Base-by-base conservation (phyloP, 2,329 filamentous ascomycete genomes). In the Aspergillus tanneri region DNA sequence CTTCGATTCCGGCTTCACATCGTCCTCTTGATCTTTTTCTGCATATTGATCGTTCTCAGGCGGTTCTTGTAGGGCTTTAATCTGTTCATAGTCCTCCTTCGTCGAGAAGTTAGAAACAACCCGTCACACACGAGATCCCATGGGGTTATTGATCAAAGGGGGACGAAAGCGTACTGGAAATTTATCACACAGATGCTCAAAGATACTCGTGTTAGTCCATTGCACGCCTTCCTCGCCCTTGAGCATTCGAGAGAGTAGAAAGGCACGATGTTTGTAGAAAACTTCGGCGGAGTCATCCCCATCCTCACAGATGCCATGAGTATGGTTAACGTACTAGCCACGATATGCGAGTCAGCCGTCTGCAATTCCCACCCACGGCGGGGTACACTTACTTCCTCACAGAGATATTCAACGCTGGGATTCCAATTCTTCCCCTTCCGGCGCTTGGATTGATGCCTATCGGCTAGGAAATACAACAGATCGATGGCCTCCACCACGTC, bases 401-500 rank as follows among this genome's bases (percentile, higher is more conserved):
- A 70, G 42, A 73, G 57, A 45, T 65, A 64, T 34, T 70, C 67
- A 32, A 72, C 59, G 32, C 65, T 65, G 2, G 69, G 65, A 43
- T 69, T 66, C 56, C 65, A 57, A 46, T 58, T 56, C 51, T 58
- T 61, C 42, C 61, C 60, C 35, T 62, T 64, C 43, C 65, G 61
- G 30, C 67, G 58, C 56, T 67, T 69, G 54, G 70, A 72, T 41
- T 69, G 64, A 55, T 84, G 77, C 18, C 77, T 73, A 58, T 85
- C 83, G n/a, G 76, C 77, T 39, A 83, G 63, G 59, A 82, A 84
- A 61, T 84, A 85, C 7, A 84, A 68, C 49, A 83, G 59, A 54
- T 80, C 74, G 27, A 85, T 77, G 1, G 80, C 81, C 62, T 83
- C 76, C 2, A 78, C 68, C 70, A 84, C 84, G 18, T 78, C 73